These are phyloP conservation scores for Neurospora crassa DNA, from an alignment of 2,329 filamentous ascomycete genomes.

Conservation along the genomic window DNA sequence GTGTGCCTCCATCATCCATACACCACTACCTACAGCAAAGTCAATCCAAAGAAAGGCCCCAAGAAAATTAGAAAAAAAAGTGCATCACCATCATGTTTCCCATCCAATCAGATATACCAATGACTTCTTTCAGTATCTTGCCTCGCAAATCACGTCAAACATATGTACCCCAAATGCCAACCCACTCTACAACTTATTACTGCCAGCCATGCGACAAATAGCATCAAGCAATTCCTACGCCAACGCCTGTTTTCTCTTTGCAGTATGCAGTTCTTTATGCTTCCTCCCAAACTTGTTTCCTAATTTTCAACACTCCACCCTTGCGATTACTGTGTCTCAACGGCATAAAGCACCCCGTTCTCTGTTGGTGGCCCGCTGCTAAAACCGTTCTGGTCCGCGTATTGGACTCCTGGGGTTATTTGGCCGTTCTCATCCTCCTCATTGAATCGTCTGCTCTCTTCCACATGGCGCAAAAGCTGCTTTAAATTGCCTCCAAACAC, in stretches of 20 bases:
- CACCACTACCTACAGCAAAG: background rate
- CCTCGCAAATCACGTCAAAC: background rate
- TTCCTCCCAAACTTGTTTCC: background rate
- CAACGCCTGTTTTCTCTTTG: background rate
- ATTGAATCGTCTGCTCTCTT: constrained; percentile 7
- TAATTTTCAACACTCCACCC: background rate
- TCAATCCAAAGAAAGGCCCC: background rate
- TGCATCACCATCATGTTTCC: background rate
- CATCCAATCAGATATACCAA: background rate
- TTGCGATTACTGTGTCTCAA: background rate
- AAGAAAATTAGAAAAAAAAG: background rate
- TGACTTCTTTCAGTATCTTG: background rate
- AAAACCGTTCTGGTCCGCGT: background rate
- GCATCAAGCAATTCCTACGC: background rate
- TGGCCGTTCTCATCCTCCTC: background rate
- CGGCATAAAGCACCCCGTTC: background rate
- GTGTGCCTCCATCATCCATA: background rate
- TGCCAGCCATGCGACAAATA: background rate
- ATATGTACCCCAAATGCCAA: background rate
- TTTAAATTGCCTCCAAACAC: constrained; percentile 32
- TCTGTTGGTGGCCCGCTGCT: background rate
- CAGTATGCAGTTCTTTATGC: background rate
- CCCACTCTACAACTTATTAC: background rate
- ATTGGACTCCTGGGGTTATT: background rate
- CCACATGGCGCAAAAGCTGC: constrained; percentile 28